Percentiles rank a stretch among this genome's conserved stretches.
Conservation (phyloP, 73 alveolate species). For the Symbiodinium natans region DNA sequence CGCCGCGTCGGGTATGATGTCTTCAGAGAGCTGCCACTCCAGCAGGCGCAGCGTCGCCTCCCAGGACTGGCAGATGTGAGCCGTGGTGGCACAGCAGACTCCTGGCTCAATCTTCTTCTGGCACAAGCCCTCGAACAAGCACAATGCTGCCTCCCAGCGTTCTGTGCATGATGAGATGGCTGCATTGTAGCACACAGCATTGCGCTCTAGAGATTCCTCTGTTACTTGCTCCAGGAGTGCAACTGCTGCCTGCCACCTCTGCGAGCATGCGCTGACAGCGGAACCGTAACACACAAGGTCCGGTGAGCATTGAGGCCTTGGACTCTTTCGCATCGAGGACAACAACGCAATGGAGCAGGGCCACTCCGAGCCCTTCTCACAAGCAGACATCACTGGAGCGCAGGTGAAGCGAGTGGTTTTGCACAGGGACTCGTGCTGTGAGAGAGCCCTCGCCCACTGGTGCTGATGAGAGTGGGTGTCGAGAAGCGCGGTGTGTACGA, state of each 20-base stretch:
- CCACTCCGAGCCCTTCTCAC: slow-evolving; percentile 29
- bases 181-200: neutral
- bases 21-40: neutral
- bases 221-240: neutral
- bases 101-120: neutral
- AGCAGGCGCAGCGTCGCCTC: neutral
- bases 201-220: neutral
- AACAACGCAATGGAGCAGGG: neutral
- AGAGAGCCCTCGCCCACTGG: neutral
- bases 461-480: neutral
- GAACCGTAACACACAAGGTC: neutral
- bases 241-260: slow-evolving; percentile 23
- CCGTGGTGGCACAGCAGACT: slow-evolving; percentile 36
- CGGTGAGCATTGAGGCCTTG: neutral
- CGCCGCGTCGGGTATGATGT: slow-evolving; percentile 14
- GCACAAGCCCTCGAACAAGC: neutral
- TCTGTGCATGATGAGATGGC: neutral
- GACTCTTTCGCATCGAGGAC: neutral
- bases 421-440: neutral
- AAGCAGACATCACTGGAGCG: slow-evolving; percentile 59
- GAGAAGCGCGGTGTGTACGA: neutral
- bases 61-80: slow-evolving; percentile 3
- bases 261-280: slow-evolving; percentile 33
- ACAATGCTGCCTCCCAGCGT: neutral
- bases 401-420: neutral